Evolutionary conservation across 225 moss, liverwort and hornwort genomes (phyloP), one percentile per base, ranked within the genome.

Genomic region (Lunularia cruciata): DNA sequence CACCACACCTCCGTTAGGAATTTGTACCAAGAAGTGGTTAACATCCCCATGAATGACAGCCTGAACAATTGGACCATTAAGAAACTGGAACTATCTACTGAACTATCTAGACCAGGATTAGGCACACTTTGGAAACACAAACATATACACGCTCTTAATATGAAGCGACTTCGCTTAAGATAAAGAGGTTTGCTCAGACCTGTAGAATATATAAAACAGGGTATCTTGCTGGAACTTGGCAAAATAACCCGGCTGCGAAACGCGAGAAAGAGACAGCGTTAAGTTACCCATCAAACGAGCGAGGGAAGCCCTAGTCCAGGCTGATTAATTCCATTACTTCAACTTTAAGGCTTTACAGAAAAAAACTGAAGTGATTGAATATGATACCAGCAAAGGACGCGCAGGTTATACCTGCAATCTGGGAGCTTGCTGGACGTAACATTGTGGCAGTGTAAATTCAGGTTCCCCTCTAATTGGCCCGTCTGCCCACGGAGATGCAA

Each of bases 161-260:
- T n/a, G n/a, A n/a, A n/a, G n/a, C n/a, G n/a, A n/a, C n/a, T n/a
- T n/a, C n/a, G n/a, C n/a, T n/a, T n/a, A n/a, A n/a, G n/a, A n/a
- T n/a, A n/a, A n/a, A n/a, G n/a, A n/a, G n/a, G n/a, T 22, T 5
- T 36, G 59, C n/a, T 15, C 49, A 53, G 33, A 90, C 96, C 96
- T 98, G 90, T 98, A 98, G 76, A 98, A 98, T 73, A 92, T 90
- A 77, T 98, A 92, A 78, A 98, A 98, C 78, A 98, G 72, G n/a
- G 96, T 92, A 53, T 89, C 89, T 70, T 98, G 90, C 73, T 92
- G 96, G 68, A 92, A 92, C 78, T 92, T 98, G 69, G 86, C 48
- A 51, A 89, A 98, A 81, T 87, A 87, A 69, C 88, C 89, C 51
- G 90, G 83, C 96, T 98, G 87, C 62, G 71, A 73, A 27, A 37